These are phyloP conservation scores for Cadophora malorum DNA, from an alignment of 2,329 filamentous ascomycete species.

Conservation along the genomic window DNA sequence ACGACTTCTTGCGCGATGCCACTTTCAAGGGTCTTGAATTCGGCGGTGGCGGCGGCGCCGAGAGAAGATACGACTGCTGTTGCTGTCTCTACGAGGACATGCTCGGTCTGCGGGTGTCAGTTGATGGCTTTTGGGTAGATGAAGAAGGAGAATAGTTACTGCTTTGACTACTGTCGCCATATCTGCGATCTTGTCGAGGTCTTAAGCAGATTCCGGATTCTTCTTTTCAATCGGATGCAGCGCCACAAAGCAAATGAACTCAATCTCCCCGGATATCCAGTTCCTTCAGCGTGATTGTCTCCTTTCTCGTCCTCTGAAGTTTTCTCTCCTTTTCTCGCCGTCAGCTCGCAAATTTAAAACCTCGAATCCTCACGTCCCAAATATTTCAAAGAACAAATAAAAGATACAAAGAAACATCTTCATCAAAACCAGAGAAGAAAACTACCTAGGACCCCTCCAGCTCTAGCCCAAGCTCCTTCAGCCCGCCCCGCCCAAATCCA, in stretches of 20 bases:
- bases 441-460: constrained; percentile 15
- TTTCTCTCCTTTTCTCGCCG: not conserved
- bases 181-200: not conserved
- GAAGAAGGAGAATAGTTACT: not conserved
- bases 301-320: not conserved
- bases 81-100: constrained; percentile 20
- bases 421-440: constrained; percentile 5
- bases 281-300: not conserved
- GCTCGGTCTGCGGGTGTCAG: constrained; percentile 12
- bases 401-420: not conserved
- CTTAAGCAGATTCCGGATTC: no score
- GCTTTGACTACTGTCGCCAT: constrained; percentile 20
- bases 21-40: constrained; percentile 32
- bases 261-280: not conserved
- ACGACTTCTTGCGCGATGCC: constrained; percentile 32
- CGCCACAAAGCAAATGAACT: no score
- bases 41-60: constrained; percentile 19
- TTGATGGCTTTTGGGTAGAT: not conserved
- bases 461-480: not conserved
- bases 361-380: not conserved
- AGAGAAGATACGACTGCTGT: constrained; percentile 3
- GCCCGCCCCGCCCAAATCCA: not conserved
- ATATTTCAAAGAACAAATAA: not conserved
- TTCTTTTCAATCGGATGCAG: not conserved
- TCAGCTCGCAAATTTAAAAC: not conserved